A percentile compares a stretch with the other conserved stretches of the same genome.
Conservation (phyloP, 345 rosid genomes). For the Erodium maritimum region DNA sequence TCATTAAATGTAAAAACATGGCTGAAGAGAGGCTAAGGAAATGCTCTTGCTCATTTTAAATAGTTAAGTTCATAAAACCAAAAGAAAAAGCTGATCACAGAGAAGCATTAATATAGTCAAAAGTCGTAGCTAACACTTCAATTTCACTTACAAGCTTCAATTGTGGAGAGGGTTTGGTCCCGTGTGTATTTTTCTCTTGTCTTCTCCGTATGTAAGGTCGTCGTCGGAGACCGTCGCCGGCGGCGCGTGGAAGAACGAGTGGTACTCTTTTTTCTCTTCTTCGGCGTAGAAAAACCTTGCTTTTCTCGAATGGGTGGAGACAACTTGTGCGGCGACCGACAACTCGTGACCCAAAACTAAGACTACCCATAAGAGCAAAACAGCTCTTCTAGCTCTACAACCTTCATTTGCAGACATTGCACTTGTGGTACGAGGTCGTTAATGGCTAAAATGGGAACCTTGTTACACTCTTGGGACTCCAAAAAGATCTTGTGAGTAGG, state of each 20-base stretch:
- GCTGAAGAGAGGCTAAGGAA: too few relatives aligned
- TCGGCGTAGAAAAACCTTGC: constrained; percentile 12
- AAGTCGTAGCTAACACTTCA: too few relatives aligned
- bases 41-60: too few relatives aligned
- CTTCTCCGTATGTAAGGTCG: constrained; percentile 41
- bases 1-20: too few relatives aligned
- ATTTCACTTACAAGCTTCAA: constrained; percentile 19
- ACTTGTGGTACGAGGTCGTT: constrained; percentile 1
- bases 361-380: constrained; percentile 35
- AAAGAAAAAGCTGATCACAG: too few relatives aligned
- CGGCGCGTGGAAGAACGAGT: not conserved
- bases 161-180: constrained; percentile 97
- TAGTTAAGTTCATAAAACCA: too few relatives aligned
- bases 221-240: not conserved
- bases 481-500: not conserved
- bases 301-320: constrained; percentile 27
- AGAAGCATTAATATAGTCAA: too few relatives aligned
- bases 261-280: not conserved
- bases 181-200: constrained; percentile 72
- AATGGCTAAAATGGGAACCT: constrained; percentile 6
- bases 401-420: constrained; percentile 24
- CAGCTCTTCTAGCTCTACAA: constrained; percentile 13
- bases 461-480: not conserved
- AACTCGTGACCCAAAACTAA: constrained; percentile 29
- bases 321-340: constrained; percentile 25